A percentile compares a stretch with the other conserved stretches of the same genome.
Conservation (phyloP, 2,329 filamentous ascomycete species). For the Cercospora berteroae region DNA sequence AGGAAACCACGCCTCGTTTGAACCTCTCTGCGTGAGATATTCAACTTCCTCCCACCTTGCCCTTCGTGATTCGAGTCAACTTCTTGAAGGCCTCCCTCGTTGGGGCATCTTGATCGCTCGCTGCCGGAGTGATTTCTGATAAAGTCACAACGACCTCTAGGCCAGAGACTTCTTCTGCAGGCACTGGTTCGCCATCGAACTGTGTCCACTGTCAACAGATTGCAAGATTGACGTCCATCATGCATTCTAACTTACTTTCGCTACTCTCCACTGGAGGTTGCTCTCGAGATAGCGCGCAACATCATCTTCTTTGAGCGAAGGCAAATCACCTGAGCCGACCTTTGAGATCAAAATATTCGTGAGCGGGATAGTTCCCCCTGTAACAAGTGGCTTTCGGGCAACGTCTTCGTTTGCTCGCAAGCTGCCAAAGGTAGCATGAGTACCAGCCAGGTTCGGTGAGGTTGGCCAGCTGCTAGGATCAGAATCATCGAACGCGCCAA, state of each 20-base stretch:
- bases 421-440: constrained; percentile 50
- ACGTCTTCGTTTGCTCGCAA: not conserved
- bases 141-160: constrained; percentile 43
- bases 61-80: constrained; percentile 22
- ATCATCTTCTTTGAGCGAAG: constrained; percentile 13
- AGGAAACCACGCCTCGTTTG: not conserved
- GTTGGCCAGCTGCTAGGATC: constrained; percentile 52
- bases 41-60: constrained; percentile 27
- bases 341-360: constrained; percentile 13
- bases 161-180: constrained; percentile 36
- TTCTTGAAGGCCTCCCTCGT: constrained; percentile 36
- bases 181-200: constrained; percentile 41
- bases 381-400: constrained; percentile 28
- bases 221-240: not conserved
- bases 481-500: constrained; percentile 52
- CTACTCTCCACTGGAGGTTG: constrained; percentile 12
- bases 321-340: constrained; percentile 7
- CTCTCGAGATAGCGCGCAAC: constrained; percentile 5
- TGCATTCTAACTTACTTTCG: not conserved
- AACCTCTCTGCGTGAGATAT: not conserved
- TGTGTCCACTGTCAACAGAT: constrained; percentile 17
- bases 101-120: constrained; percentile 39
- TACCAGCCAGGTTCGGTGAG: constrained; percentile 59
- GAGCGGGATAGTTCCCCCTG: constrained; percentile 5
- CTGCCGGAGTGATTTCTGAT: constrained; percentile 41